Conservation (phyloP, 768 basidiomycete species). For the Pulveroboletus sp. region DNA sequence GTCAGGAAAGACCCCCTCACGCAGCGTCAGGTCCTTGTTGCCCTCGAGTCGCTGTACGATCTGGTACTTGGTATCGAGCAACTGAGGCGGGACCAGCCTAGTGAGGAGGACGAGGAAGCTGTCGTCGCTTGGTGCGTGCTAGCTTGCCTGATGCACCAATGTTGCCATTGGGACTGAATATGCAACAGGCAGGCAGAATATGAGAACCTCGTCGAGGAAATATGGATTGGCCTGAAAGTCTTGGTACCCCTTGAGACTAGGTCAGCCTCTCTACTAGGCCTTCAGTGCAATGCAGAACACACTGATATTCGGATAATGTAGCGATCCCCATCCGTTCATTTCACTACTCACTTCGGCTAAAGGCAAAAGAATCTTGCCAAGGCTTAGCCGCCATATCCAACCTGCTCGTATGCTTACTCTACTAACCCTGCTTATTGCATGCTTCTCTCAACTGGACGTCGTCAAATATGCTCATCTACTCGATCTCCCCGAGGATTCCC, state of each 20-base stretch:
- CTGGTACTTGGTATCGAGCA: slow-evolving; percentile 81
- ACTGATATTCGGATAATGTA: slow-evolving; percentile 27
- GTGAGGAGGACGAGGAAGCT: slow-evolving; percentile 44
- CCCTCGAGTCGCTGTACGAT: slow-evolving; percentile 84
- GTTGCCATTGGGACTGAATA: slow-evolving; percentile 1
- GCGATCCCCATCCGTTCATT: slow-evolving; percentile 95
- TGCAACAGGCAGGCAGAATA: slow-evolving; percentile 54
- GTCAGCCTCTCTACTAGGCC: slow-evolving; percentile 36
- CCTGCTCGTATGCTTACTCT: slow-evolving; percentile 79
- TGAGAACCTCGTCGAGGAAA: slow-evolving; percentile 52
- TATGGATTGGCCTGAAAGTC: slow-evolving; percentile 83
- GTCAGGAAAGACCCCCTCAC: slow-evolving; percentile 71
- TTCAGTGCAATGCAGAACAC: not conserved
- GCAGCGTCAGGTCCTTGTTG: slow-evolving; percentile 69
- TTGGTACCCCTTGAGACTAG: slow-evolving; percentile 92
- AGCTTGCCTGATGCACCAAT: not conserved
- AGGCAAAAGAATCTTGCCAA: slow-evolving; percentile 88
- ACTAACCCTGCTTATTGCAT: slow-evolving; percentile 87
- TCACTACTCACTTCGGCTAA: slow-evolving; percentile 84
- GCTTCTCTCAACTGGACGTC: slow-evolving; percentile 92
- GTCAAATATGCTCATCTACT: slow-evolving; percentile 71
- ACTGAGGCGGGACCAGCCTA: slow-evolving; percentile 71
- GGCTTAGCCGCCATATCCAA: slow-evolving; percentile 79
- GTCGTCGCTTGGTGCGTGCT: slow-evolving; percentile 41
- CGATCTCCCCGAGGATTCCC: slow-evolving; percentile 59